Evolutionary conservation across 495 filamentous ascomycete species (phyloP), one percentile per base, ranked within the genome.

Genomic region (Eremomyces bilateralis): DNA sequence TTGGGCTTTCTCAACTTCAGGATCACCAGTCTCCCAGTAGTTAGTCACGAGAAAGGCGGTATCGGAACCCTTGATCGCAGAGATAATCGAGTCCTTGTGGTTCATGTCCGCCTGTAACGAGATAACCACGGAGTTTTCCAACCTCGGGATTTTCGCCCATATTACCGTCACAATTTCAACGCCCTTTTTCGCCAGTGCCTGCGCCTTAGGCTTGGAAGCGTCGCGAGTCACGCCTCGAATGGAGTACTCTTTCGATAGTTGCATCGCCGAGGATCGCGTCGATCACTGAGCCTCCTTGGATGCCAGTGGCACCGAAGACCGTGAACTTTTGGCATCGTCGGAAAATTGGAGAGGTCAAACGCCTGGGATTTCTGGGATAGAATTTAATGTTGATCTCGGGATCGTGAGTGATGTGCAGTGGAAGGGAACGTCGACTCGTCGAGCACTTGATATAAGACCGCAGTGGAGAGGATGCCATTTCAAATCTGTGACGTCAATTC

Each of bases 231-330:
- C 57, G 34, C 52, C 71, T 19, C 71, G 62, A 37, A 78, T 51
- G 52, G 51, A 56, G 76, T 28, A 51, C 40, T 3, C 57, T 42
- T 8, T 57, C 61, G 13, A 67, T 52, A 16, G 50, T 43, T 0
- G 69, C 44, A 44, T 71, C 56, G 8, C 48, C 40, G 2, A 71
- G 56, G 15, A 76, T 52, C 16, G 43, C 37, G 40, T 59, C 51
- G 40, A 73, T 51, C 27, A 76, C 58, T 3, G 67, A 71, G 21
- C 62, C 53, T 21, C 72, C 73, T 46, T 76, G 72, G 11, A 58
- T 56, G 45, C 73, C 70, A 13, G 73, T 76, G 8, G 67, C 64
- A 8, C 69, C 69, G 40, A 74, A 71, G 20, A 78, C 58, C 20
- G 61, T 62, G 42, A 76, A n/a, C n/a, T n/a, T n/a, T n/a, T n/a